Percentiles rank a stretch among this genome's conserved stretches.
These are phyloP conservation scores for Aquilaria sinensis DNA, from an alignment of 345 rosid genomes.

Conservation along the genomic window DNA sequence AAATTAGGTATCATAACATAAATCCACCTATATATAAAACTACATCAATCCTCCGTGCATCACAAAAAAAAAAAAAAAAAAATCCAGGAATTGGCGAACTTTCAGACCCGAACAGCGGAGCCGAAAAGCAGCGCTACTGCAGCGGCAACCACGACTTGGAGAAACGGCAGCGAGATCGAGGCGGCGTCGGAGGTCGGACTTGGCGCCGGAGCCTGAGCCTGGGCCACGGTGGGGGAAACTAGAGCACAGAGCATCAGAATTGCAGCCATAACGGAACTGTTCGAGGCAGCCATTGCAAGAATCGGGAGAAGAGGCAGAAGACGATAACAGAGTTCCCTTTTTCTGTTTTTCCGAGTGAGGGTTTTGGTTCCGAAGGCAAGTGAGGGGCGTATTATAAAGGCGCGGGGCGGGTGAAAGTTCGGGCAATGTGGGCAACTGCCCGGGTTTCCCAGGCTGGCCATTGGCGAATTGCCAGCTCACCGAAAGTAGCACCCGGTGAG, in stretches of 20 bases:
- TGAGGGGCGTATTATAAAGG: slow-evolving; percentile 19
- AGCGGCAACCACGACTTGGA: slow-evolving; percentile 30
- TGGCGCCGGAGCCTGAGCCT: slow-evolving; percentile 46
- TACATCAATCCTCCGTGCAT: too few species aligned
- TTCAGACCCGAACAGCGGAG: slow-evolving; percentile 46
- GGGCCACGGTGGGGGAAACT: slow-evolving; percentile 33
- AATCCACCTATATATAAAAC: too few species aligned
- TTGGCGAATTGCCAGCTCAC: slow-evolving; percentile 8
- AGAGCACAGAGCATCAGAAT: slow-evolving; percentile 30
- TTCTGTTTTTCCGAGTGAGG: too few species aligned
- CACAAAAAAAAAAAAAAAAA: too few species aligned
- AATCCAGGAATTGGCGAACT: not conserved
- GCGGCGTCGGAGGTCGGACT: slow-evolving; percentile 45
- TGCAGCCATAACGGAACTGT: slow-evolving; percentile 25
- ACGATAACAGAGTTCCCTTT: not conserved
- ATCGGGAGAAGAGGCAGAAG: not conserved
- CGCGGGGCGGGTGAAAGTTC: not conserved
- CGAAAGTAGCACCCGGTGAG: too few species aligned
- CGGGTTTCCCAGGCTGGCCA: slow-evolving; percentile 27
- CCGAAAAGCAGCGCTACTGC: slow-evolving; percentile 37
- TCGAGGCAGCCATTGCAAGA: slow-evolving; percentile 38
- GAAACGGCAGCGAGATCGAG: slow-evolving; percentile 32
- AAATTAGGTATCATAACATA: too few species aligned
- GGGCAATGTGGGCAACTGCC: slow-evolving; percentile 23
- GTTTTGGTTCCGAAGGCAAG: not conserved